Evolutionary conservation across 345 rosid genomes (phyloP), one percentile per base, ranked within the genome.

Genomic region (Excoecaria cochinchinensis): DNA sequence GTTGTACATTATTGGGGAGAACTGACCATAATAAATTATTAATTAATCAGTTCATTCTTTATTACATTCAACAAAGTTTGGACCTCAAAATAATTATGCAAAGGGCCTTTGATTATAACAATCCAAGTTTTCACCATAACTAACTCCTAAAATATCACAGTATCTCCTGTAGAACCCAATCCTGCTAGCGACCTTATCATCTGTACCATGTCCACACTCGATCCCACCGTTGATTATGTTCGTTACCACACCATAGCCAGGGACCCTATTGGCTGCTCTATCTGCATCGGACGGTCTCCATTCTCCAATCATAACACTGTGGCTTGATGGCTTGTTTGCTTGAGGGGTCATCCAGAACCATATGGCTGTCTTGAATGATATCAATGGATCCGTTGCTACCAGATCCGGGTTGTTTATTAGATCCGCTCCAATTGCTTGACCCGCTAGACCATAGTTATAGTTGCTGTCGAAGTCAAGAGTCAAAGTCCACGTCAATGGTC

Each of bases 391-490:
- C 11, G 84, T 89, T 24, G 89, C 88, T n/a, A 86, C 89, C 16
- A 74, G 60, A 60, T 89, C 88, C 47, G 90, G 92, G 48, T 89
- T 83, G 60, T 74, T 68, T 73, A 86, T 70, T 22, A 88, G 80
- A 78, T 89, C 87, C 3, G 24, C 76, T 8, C 65, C 71, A n/a
- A 87, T 60, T 6, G 86, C 88, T 1, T 52, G 75, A 31, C 90
- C 90, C 0, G 88, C 89, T 65, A 11, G 89, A 22, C 87, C 89
- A 51, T 89, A 89, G 75, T 89, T 87, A 78, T 84, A 83, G 74
- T 86, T 87, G 88, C 89, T 87, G 67, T 3, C 3, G 5, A 19
- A 68, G 74, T 39, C 73, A 61, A 78, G 36, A 42, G 70, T 79
- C 60, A 63, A 59, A 36, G 25, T 52, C 48, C 0, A 12, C 16